phyloP scores from a whole-genome alignment of 2,329 filamentous ascomycete genomes.

The Paraphaeosphaeria minitans region DNA sequence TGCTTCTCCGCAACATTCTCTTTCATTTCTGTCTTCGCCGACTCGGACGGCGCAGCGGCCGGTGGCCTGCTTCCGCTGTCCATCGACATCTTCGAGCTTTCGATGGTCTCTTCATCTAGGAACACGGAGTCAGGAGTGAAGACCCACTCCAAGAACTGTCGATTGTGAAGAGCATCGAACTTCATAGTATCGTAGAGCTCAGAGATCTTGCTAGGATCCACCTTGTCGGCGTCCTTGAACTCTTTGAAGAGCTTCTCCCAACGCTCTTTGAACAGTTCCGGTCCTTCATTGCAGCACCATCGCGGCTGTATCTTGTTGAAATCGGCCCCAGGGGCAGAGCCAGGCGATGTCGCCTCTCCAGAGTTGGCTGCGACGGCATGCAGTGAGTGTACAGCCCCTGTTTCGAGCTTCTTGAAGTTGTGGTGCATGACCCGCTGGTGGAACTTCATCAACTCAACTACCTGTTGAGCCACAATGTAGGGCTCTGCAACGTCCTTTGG shows the following conservation, averaged over 20 bases:
- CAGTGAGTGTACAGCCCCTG: slow-evolving; percentile 66
- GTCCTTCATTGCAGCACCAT: slow-evolving; percentile 96
- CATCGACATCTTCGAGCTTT: slow-evolving; percentile 36
- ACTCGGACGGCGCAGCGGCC: slow-evolving; percentile 39
- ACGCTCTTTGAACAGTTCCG: slow-evolving; percentile 90
- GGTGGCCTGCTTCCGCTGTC: slow-evolving; percentile 34
- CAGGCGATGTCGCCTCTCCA: slow-evolving; percentile 41
- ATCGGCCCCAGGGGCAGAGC: slow-evolving; percentile 41
- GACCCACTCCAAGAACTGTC: slow-evolving; percentile 95
- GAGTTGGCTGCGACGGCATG: slow-evolving; percentile 46
- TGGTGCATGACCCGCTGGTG: slow-evolving; percentile 93
- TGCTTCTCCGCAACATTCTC: slow-evolving; percentile 49
- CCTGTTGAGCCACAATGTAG: slow-evolving; percentile 86
- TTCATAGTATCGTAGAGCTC: slow-evolving; percentile 99
- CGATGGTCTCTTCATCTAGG: slow-evolving; percentile 64
- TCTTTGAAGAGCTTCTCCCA: slow-evolving; percentile 99
- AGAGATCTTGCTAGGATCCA: slow-evolving; percentile 97
- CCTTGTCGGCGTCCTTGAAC: slow-evolving; percentile 95
- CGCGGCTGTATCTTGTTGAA: slow-evolving; percentile 72
- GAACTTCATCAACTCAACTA: slow-evolving; percentile 97
- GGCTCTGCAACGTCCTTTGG: slow-evolving; percentile 92
- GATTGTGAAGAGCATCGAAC: slow-evolving; percentile 95
- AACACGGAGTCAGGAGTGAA: slow-evolving; percentile 86
- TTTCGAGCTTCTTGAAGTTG: slow-evolving; percentile 83
- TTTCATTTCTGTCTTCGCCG: slow-evolving; percentile 31